phyloP scores from a whole-genome alignment of 306 rosid species.

The Ormosia semicastrata region DNA sequence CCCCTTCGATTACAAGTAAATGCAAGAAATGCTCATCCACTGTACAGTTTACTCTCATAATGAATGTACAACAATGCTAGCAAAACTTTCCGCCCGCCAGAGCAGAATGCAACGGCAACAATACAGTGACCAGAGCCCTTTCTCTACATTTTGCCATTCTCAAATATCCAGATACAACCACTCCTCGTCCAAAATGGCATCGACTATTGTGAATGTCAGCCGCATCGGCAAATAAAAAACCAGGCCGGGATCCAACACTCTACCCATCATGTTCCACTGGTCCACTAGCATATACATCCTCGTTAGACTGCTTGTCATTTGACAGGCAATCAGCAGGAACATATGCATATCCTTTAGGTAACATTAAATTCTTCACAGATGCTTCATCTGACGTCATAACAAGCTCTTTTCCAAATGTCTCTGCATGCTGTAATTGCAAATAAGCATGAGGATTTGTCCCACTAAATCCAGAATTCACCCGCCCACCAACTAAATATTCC shows the following conservation, averaged over 20 bases:
- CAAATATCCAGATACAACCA: not conserved
- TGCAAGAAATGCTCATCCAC: constrained; percentile 62
- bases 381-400: constrained; percentile 99
- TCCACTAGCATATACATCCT: constrained; percentile 56
- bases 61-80: constrained; percentile 63
- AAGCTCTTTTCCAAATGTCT: constrained; percentile 85
- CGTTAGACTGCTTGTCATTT: constrained; percentile 67
- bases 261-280: constrained; percentile 62
- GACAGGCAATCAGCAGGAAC: constrained; percentile 95
- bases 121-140: constrained; percentile 31
- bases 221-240: constrained; percentile 31
- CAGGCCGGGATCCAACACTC: constrained; percentile 20
- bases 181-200: constrained; percentile 31
- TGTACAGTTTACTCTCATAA: constrained; percentile 68
- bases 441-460: constrained; percentile 22
- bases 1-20: constrained; percentile 53
- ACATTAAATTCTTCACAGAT: constrained; percentile 76
- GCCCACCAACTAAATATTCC: not conserved
- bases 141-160: constrained; percentile 32
- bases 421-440: constrained; percentile 59
- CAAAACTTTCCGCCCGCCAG: constrained; percentile 47
- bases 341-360: constrained; percentile 94
- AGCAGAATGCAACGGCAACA: constrained; percentile 33
- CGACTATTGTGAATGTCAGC: constrained; percentile 29
- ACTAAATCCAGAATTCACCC: constrained; percentile 11